Evolutionary conservation across 345 rosid genomes (phyloP).

Genomic region (Cochlearia excelsa): DNA sequence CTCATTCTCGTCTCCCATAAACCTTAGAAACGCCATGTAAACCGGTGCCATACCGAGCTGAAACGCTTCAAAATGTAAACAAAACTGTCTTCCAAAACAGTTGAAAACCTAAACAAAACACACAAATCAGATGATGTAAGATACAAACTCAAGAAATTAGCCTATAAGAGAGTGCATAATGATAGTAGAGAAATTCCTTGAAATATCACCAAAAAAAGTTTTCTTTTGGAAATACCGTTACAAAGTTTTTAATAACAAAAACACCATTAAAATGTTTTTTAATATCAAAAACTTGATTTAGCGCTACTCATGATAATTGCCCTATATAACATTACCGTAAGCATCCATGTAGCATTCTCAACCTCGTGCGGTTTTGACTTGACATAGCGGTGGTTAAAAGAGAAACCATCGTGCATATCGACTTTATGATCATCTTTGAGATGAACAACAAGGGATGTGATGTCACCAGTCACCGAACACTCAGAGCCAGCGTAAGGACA

Average conservation of each 20-base stretch:
- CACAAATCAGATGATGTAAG: no score
- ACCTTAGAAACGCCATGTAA: slow-evolving; percentile 84
- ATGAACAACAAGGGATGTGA: slow-evolving; percentile 62
- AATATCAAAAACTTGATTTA: no score
- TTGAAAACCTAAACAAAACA: slow-evolving; percentile 31
- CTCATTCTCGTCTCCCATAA: slow-evolving; percentile 91
- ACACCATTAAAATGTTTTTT: no score
- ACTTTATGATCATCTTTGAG: slow-evolving; percentile 88
- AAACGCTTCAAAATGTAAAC: slow-evolving; percentile 93
- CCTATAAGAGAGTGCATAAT: neutral
- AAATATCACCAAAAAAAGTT: no score
- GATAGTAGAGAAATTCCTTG: no score
- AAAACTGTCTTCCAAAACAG: slow-evolving; percentile 89
- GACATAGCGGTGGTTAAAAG: slow-evolving; percentile 86
- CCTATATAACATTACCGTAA: slow-evolving; percentile 55
- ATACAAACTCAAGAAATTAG: neutral
- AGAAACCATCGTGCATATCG: slow-evolving; percentile 84
- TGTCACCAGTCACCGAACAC: slow-evolving; percentile 78
- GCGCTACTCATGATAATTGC: no score
- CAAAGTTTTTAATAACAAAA: no score
- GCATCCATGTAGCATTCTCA: slow-evolving; percentile 98
- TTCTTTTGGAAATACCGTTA: no score
- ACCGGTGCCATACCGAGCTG: slow-evolving; percentile 79
- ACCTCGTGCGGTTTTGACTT: slow-evolving; percentile 81
- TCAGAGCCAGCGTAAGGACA: slow-evolving; percentile 91